Conservation (phyloP, 192 early-diverging fungal genomes). For the Spinellus fusiger region DNA sequence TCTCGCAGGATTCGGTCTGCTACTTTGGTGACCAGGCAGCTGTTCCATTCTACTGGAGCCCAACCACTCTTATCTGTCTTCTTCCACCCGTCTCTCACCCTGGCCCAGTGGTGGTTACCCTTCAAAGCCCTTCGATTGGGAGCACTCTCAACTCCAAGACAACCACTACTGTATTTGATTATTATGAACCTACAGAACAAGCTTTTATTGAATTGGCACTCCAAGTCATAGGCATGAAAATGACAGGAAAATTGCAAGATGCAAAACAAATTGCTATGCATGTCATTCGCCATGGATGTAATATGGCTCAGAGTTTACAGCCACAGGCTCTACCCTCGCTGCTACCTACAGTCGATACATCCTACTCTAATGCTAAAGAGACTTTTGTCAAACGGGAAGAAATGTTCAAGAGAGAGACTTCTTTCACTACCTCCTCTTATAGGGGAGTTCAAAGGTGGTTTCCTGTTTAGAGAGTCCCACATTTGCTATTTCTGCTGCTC, state of each 20-base stretch:
- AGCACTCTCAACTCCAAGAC: slow-evolving; percentile 20
- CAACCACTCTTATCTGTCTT: slow-evolving; percentile 73
- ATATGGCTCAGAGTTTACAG: no score
- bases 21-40: slow-evolving; percentile 75
- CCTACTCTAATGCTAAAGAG: no score
- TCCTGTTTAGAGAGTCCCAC: no score
- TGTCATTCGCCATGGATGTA: no score
- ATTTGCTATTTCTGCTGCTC: no score
- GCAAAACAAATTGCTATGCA: slow-evolving; percentile 67
- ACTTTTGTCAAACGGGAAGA: no score
- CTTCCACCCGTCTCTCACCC: slow-evolving; percentile 68
- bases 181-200: slow-evolving; percentile 61
- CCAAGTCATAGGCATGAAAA: slow-evolving; percentile 77
- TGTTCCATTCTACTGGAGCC: slow-evolving; percentile 67
- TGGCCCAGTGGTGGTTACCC: slow-evolving; percentile 60
- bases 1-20: slow-evolving; percentile 60
- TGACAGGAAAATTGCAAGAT: slow-evolving; percentile 71
- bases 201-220: slow-evolving; percentile 83
- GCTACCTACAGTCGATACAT: no score
- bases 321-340: no score
- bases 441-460: no score
- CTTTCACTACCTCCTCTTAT: no score
- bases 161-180: slow-evolving; percentile 24
- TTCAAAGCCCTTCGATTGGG: slow-evolving; percentile 42
- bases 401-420: no score